Evolutionary conservation across 1,284 basidiomycete genomes (phyloP).

Genomic region (Exobasidium rhododendri): DNA sequence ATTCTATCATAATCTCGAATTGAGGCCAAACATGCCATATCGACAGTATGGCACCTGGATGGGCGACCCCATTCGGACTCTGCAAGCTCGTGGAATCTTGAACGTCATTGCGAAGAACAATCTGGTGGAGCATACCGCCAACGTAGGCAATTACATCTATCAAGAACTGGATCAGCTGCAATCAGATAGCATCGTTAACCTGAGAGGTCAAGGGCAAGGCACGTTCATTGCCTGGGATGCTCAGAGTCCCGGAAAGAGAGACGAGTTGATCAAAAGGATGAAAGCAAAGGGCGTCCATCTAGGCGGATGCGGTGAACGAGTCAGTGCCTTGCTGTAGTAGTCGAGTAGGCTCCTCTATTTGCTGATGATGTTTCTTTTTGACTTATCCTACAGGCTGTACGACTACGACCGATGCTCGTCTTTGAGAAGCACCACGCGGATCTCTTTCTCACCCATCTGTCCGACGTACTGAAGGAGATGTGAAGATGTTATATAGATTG

Average conservation of each 20-base stretch:
- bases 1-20: constrained; percentile 60
- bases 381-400: constrained; percentile 52
- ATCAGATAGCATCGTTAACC: constrained; percentile 47
- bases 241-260: constrained; percentile 53
- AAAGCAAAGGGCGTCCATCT: constrained; percentile 58
- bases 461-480: constrained; percentile 47
- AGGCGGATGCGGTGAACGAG: constrained; percentile 55
- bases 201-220: constrained; percentile 59
- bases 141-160: constrained; percentile 56
- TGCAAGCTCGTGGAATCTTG: constrained; percentile 61
- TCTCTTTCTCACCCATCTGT: constrained; percentile 55
- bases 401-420: constrained; percentile 60
- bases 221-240: constrained; percentile 62
- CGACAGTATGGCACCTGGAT: constrained; percentile 57
- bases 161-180: constrained; percentile 41
- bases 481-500: background rate
- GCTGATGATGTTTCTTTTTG: too few relatives aligned
- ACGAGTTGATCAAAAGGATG: constrained; percentile 58
- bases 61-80: constrained; percentile 59
- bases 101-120: constrained; percentile 57
- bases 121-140: constrained; percentile 55
- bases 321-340: too few relatives aligned
- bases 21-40: constrained; percentile 59
- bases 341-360: too few relatives aligned
- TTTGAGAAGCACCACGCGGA: constrained; percentile 58